A percentile compares a stretch with the other conserved stretches of the same genome.
These are phyloP conservation scores for Candida namnaoensis DNA, from an alignment of 805 yeast species.

Conservation along the genomic window DNA sequence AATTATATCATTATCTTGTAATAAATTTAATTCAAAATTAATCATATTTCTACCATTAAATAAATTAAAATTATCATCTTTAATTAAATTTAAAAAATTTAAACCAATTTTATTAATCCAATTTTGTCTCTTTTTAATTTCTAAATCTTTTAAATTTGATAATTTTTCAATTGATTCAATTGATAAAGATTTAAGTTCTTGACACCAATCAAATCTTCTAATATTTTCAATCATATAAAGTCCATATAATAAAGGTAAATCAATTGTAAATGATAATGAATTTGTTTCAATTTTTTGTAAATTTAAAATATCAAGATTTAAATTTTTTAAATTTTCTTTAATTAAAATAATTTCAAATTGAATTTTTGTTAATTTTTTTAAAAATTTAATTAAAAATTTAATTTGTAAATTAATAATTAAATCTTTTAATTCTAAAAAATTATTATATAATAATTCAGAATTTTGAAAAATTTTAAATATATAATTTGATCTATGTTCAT, in stretches of 20 bases:
- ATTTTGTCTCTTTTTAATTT: too few relatives aligned
- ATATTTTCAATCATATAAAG: slow-evolving; percentile 54
- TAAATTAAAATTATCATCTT: too few relatives aligned
- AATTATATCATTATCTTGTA: slow-evolving; percentile 2
- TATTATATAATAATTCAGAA: slow-evolving; percentile 25
- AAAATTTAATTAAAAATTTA: slow-evolving; percentile 4
- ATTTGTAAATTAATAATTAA: slow-evolving; percentile 21
- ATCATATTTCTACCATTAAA: slow-evolving; percentile 11
- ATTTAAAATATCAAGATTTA: slow-evolving; percentile 10
- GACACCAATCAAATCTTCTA: slow-evolving; percentile 50
- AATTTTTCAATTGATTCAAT: slow-evolving; percentile 45
- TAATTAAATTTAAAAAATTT: too few relatives aligned
- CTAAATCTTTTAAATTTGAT: slow-evolving; percentile 48
- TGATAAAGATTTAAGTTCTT: slow-evolving; percentile 14
- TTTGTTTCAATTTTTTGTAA: slow-evolving; percentile 16
- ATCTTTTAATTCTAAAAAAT: slow-evolving; percentile 23
- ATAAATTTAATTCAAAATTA: slow-evolving; percentile 10
- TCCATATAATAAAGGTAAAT: slow-evolving; percentile 67
- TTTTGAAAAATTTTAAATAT: slow-evolving; percentile 23
- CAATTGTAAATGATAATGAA: slow-evolving; percentile 34
- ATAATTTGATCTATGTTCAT: slow-evolving; percentile 15
- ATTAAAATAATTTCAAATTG: slow-evolving; percentile 13
- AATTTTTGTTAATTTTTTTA: slow-evolving; percentile 9
- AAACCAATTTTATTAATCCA: too few relatives aligned
- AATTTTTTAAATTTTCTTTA: slow-evolving; percentile 13